Evolutionary conservation across 2,329 filamentous ascomycete species (phyloP), one percentile per base, ranked within the genome.

Genomic region (Trichoderma simmonsii): DNA sequence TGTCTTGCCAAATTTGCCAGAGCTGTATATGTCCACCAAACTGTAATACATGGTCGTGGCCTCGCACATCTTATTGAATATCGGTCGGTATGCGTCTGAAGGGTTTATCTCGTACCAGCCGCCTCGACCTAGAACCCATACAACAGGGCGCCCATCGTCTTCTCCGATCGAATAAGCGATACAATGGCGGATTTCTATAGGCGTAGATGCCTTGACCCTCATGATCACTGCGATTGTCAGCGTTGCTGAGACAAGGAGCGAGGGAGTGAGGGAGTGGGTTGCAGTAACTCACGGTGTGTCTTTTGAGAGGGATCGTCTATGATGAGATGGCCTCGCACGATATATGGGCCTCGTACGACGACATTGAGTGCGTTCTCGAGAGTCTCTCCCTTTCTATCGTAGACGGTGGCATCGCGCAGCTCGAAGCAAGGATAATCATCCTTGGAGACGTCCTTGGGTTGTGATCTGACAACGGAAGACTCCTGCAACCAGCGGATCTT

Each of bases 61-160:
- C 77, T 92, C 86, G 66, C 86, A 84, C 85, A 92, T 92, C 62
- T 85, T 83, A 34, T 86, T 80, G 79, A 87, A 90, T 32, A 88
- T 88, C 6, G 80, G 76, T 65, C 82, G 81, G 78, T 93, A 94
- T 3, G 81, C 79, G 11, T 82, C 77, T n/a, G 87, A 83, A 1
- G 92, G 91, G 36, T 83, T 83, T 56, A 94, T 85, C 77, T 91
- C 87, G 77, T 89, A 93, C 90, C 91, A 93, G 59, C 91, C 91
- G 14, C 89, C 86, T 69, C 83, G 77, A 43, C 79, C 80, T 1
- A 77, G 75, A 1, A 91, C 89, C 92, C 92, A 94, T 34, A 92
- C 82, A n/a, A 87, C 83, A 4, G 88, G 84, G 21, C 84, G 83
- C 0, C 85, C 85, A 65, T 87, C 85, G 63, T 83, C 78, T 57